Evolutionary conservation across 495 filamentous ascomycete genomes (phyloP), one percentile per base, ranked within the genome.

Genomic region (Xylaria flabelliformis): DNA sequence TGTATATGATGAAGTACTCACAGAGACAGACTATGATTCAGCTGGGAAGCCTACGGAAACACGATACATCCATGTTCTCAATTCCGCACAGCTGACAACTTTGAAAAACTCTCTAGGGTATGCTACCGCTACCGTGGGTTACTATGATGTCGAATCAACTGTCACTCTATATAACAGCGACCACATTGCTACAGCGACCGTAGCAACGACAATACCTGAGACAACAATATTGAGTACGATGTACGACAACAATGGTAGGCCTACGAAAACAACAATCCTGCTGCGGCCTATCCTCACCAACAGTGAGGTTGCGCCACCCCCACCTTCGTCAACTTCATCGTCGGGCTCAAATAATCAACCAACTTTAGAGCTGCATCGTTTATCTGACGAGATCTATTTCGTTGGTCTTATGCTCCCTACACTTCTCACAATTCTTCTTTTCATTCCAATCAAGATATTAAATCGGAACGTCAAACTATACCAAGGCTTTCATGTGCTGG

Each of bases 371-470:
- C 17, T 77, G 1, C 64, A 64, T 6, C 67, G 72, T 6, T 66
- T 81, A 10, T 71, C 77, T 2, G 41, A 72, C 42, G 75, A 72
- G 3, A 72, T 74, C 21, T 81, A 82, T 69, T 79, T 82, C 62
- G 53, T 72, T 7, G 80, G 77, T 17, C 72, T 77, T 19, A 80
- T 81, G 76, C 71, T 82, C 15, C 80, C 80, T 42, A 78, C 78
- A 10, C 55, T 81, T n/a, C 67, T 80, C 9, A 78, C 79, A 3
- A 74, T 79, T 42, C 7, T 72, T 2, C 50, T 81, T 2, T 77
- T 76, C 13, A 67, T 81, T 41, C 74, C 77, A 9, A 72, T 80
- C 10, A 72, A 73, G 44, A 72, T 80, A 21, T 53, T 82, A 46
- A 76, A 81, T 61, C 76, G 75, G 58, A 77, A 72, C 29, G 78